Evolutionary conservation across 345 rosid genomes (phyloP), one percentile per base, ranked within the genome.

Genomic region (Fremontodendron californicum): DNA sequence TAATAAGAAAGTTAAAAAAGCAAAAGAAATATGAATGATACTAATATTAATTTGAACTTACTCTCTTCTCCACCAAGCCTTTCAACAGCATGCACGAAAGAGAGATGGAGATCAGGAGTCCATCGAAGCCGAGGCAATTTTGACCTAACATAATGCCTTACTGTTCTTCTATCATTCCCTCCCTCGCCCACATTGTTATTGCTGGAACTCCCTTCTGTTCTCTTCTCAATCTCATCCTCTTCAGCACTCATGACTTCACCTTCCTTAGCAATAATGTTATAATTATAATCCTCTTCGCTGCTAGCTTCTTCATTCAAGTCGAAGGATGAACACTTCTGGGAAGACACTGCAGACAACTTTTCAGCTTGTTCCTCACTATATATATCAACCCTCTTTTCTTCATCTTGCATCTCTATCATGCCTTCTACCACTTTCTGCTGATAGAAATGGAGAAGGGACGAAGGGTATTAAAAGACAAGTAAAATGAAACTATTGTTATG

Each of bases 21-120:
- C 5, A 55, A 13, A 11, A 31, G 4, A 33, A 72, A 51, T 33
- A 33, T 33, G 35, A 33, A 33, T 31, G 3, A 18, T 1, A 8
- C 39, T 33, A 8, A 16, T 52, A 1, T 33, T 15, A 12, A 33
- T 58, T 69, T 55, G 15, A 74, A 81, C 98, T 64, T 81, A 94
- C 98, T 92, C 68, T 93, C 95, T 86, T 88, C 95, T 43, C 97
- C 95, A 12, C 98, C 98, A 76, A 94, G 97, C 78, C 92, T 86
- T 76, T 90, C 93, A 5, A 94, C 91, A 1, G 95, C 97, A 16
- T 87, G 89, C 35, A 90, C 87, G 77, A 94, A 94, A 40, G 93
- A 85, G 52, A 85, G 91, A 83, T 94, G 97, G 52, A 94, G 95
- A 62, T 89, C 97, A 3, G 92, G 98, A 79, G 98, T 94, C 98